These are phyloP conservation scores for Neopestalotiopsis clavispora DNA, from an alignment of 2,329 filamentous ascomycete species.

Conservation along the genomic window DNA sequence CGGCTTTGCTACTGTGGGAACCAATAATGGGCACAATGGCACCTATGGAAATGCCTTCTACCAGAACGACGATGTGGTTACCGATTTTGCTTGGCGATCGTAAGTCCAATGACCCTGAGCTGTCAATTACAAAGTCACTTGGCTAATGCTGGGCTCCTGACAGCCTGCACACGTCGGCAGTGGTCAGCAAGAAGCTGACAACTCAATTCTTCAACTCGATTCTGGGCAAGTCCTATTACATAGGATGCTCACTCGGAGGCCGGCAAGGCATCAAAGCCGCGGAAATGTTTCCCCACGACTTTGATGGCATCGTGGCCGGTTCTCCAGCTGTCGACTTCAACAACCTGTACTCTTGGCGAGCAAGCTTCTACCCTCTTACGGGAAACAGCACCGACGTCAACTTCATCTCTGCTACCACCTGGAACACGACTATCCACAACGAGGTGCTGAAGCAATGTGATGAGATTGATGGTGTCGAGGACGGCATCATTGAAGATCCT, in stretches of 20 bases:
- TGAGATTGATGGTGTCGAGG: conserved; percentile 42
- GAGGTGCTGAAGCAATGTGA: conserved; percentile 44
- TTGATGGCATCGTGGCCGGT: conserved; percentile 60
- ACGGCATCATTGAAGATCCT: conserved; percentile 46
- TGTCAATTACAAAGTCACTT: background rate
- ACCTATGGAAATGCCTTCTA: conserved; percentile 37
- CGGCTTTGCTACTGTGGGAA: conserved; percentile 50
- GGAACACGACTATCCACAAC: conserved; percentile 39
- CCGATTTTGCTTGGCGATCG: conserved; percentile 41
- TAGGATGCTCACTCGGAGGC: conserved; percentile 63
- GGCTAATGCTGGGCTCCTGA: background rate
- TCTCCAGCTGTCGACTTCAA: conserved; percentile 43
- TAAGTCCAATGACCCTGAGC: conserved; percentile 31
- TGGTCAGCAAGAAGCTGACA: conserved; percentile 53
- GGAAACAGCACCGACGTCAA: conserved; percentile 28
- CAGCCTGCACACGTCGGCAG: conserved; percentile 49
- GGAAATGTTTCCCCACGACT: conserved; percentile 58
- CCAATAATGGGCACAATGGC: conserved; percentile 56
- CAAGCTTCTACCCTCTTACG: conserved; percentile 47
- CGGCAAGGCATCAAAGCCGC: conserved; percentile 59
- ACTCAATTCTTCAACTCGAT: conserved; percentile 48
- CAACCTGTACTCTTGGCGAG: conserved; percentile 37
- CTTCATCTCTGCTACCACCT: conserved; percentile 24
- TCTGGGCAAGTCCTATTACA: conserved; percentile 53
- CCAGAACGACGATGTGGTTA: conserved; percentile 40